Base-by-base conservation (phyloP, 306 rosid species). In the Abrus precatorius region DNA sequence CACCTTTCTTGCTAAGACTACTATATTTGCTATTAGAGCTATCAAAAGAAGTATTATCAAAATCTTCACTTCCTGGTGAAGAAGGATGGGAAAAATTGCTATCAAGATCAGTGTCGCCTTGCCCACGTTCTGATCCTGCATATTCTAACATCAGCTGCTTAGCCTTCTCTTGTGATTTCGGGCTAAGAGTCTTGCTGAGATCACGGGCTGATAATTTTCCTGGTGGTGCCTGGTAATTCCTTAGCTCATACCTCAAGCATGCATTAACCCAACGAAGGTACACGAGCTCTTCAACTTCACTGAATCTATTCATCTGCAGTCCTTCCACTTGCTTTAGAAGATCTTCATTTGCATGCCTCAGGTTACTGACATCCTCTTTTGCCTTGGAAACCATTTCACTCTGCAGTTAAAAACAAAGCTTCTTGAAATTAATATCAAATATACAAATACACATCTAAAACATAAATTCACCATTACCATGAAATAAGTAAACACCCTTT, bases 201-300 rank as follows among this genome's bases (percentile, higher is more conserved):
- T 93, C 97, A 41, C 96, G 96, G 1, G 96, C 98, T 8, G 98
- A 88, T 65, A 86, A 8, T 88, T 89, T 88, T 76, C 99, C 98
- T 44, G 84, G 77, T 32, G 96, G 92, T 81, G 93, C 78, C 74
- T 90, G 83, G 64, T 89, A 74, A 84, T 95, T 92, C 80, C 92
- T 88, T 60, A 93, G 97, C 80, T 95, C 99, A 78, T 70, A 95
- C 79, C 98, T 89, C 89, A 95, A 83, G 78, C 99, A 95, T 45
- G 99, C 99, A 54, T 95, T 95, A 79, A 93, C 93, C 99, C 99
- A 95, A 56, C 99, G 96, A 73, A 95, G 97, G 85, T 95, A 93
- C 56, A 95, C 98, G 64, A 95, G 90, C 86, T 95, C 98, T 90
- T 95, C 99, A 65, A 95, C 98, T 86, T 95, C 99, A 77, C 94